Percentiles rank a stretch among this genome's conserved stretches.
Conservation (phyloP, 2,329 filamentous ascomycete genomes). For the Incumbomyces delicatus region DNA sequence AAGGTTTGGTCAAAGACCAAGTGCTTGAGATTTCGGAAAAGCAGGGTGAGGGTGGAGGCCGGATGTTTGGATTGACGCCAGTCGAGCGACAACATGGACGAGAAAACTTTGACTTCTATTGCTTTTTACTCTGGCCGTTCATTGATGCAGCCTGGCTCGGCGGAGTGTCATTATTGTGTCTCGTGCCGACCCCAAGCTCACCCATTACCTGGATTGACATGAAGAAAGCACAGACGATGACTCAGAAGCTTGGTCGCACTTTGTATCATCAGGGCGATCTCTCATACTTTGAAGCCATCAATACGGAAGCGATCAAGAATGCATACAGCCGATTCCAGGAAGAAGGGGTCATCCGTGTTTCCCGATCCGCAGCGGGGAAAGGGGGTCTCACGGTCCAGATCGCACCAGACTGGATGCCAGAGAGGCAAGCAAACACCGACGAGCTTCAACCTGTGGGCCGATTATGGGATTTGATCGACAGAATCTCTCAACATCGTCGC, state of each 20-base stretch:
- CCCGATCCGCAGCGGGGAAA: constrained; percentile 51
- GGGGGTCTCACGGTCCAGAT: constrained; percentile 47
- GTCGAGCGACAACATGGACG: constrained; percentile 67
- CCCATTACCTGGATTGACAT: constrained; percentile 63
- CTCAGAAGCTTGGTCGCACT: constrained; percentile 85
- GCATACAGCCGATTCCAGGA: constrained; percentile 80
- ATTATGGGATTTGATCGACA: constrained; percentile 85
- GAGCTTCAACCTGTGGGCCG: constrained; percentile 59
- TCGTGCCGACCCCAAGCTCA: constrained; percentile 56
- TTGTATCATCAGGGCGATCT: constrained; percentile 96
- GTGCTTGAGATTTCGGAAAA: constrained; percentile 55
- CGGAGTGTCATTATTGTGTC: constrained; percentile 74
- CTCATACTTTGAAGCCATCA: constrained; percentile 95
- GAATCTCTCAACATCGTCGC: constrained; percentile 69
- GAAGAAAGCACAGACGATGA: constrained; percentile 67
- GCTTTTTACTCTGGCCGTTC: constrained; percentile 97
- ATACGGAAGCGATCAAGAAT: constrained; percentile 94
- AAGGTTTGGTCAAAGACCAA: constrained; percentile 65
- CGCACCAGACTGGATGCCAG: constrained; percentile 63
- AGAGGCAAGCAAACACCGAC: constrained; percentile 52
- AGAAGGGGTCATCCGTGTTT: constrained; percentile 73
- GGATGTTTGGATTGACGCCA: constrained; percentile 65
- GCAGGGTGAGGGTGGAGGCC: constrained; percentile 43
- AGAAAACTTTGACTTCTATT: constrained; percentile 98
- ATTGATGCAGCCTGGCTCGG: constrained; percentile 92